Evolutionary conservation across 2,329 filamentous ascomycete species (phyloP).

Genomic region (Lasiodiplodia gonubiensis): DNA sequence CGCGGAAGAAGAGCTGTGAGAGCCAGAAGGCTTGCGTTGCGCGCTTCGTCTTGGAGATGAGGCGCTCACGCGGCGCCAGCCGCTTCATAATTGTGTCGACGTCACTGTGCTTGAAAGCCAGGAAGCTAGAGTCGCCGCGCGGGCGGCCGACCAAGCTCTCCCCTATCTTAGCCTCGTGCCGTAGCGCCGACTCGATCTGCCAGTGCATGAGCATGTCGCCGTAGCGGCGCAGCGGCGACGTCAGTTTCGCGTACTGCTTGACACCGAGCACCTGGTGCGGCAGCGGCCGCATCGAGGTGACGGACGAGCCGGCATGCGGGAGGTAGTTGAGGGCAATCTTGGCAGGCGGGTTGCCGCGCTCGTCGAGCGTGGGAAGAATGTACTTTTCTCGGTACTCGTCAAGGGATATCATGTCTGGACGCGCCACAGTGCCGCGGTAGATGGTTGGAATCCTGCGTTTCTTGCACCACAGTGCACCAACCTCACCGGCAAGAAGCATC

Average conservation of each 20-base stretch:
- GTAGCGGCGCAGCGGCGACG: slow-evolving; percentile 66
- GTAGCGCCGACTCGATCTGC: slow-evolving; percentile 67
- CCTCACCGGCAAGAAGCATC: slow-evolving; percentile 63
- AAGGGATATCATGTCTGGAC: slow-evolving; percentile 31
- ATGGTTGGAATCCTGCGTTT: slow-evolving; percentile 58
- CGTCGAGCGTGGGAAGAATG: slow-evolving; percentile 44
- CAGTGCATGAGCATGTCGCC: slow-evolving; percentile 67
- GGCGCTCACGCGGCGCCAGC: slow-evolving; percentile 51
- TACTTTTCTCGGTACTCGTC: slow-evolving; percentile 40
- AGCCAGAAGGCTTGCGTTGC: slow-evolving; percentile 56
- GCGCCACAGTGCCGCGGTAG: slow-evolving; percentile 51
- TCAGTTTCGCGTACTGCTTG: slow-evolving; percentile 62
- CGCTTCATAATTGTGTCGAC: slow-evolving; percentile 57
- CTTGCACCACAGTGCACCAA: slow-evolving; percentile 59
- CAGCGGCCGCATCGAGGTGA: slow-evolving; percentile 54
- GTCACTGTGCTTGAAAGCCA: slow-evolving; percentile 58
- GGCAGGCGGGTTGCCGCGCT: slow-evolving; percentile 44
- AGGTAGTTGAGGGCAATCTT: slow-evolving; percentile 51
- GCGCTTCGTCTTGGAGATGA: slow-evolving; percentile 48
- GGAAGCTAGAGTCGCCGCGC: slow-evolving; percentile 32
- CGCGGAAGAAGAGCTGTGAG: slow-evolving; percentile 61
- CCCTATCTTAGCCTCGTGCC: slow-evolving; percentile 58
- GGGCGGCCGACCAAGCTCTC: slow-evolving; percentile 43
- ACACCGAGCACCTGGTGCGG: slow-evolving; percentile 59
- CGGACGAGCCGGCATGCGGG: slow-evolving; percentile 47